Base-by-base conservation (phyloP, 1,139 yeast genomes). In the Dujonia santamariae region DNA sequence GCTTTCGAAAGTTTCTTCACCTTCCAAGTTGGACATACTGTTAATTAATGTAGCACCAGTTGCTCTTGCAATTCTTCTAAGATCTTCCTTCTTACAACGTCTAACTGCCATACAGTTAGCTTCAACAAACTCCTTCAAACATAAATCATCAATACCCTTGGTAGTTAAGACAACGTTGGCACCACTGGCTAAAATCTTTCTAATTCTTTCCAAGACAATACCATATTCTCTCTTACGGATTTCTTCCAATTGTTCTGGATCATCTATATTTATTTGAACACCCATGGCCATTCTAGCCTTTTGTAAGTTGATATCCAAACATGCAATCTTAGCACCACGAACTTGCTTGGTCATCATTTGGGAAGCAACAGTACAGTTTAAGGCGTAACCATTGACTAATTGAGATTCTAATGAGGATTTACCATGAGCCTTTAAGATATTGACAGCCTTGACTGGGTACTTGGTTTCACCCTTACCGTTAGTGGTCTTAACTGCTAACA, bases 211-310 rank as follows among this genome's bases (percentile, higher is more conserved):
- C 45, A 87, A 68, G 26, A 90, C 80, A 43, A 94, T 87, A 37
- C 92, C 97, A 51, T 83, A 82, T 65, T 94, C 99, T 53, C 97
- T 80, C 61, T 88, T 83, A 56, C 98, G 78, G 49, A 94, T 90
- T 54, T 88, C 92, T 65, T 94, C 99, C 50, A 94, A 75, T 63
- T 88, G 96, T 48, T 92, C 96, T 28, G 99, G 98, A 58, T 94
- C 97, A 50, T 87, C 96, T 53, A 94, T 87, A 55, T 92, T 90
- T 58, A 94, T 86, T 61, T 90, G 95, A 37, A 94, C 97, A 35
- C 99, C 99, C 81, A 94, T 80, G 26, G 97, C 96, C 97, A 94
- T 88, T 59, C 90, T 80, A 7, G 97, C 92, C 61, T 90, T 92
- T 61, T 94, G 98, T 54, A 94, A 69, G 61, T 94, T 92, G 63